Base-by-base conservation (phyloP, 2,329 filamentous ascomycete species). In the Exophiala lecanii-corni region DNA sequence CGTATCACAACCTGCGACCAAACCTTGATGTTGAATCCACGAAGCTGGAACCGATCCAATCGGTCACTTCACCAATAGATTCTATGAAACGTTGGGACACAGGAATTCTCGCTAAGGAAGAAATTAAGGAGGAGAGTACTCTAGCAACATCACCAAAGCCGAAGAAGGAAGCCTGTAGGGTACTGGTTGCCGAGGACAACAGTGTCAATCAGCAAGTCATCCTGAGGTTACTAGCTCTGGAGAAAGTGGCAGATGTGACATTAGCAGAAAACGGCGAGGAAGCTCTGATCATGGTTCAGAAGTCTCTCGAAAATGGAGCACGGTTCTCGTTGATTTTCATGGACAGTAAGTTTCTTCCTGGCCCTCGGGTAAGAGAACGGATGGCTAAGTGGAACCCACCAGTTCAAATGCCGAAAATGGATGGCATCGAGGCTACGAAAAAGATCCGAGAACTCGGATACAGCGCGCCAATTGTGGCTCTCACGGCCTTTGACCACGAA, bases 301-400 rank as follows among this genome's bases (percentile, higher is more conserved):
- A 18, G 23, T 26, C 31, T 7, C 18, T n/a, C 15, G 36, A 39
- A 26, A 34, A 17, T n/a, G 28, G 13, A 9, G 75, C 76, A 19
- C 75, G 81, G 40, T 95, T 89, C 60, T 86, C 94, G 52, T 72
- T 95, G 20, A 91, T 95, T 51, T 91, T 95, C 59, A 95, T 95
- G 89, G 89, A 95, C 57, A 84, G 33, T 35, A 35, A 35, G 33
- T 19, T 18, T 7, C 17, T 35, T 7, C 12, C 33, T 69, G n/a
- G n/a, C n/a, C n/a, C n/a, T n/a, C n/a, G n/a, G n/a, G n/a, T n/a
- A n/a, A n/a, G n/a, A n/a, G n/a, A n/a, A n/a, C n/a, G n/a, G n/a
- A n/a, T n/a, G n/a, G n/a, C n/a, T n/a, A n/a, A n/a, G n/a, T n/a
- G n/a, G n/a, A 66, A 57, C 69, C 32, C 67, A 9, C 9, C 16